phyloP scores from a whole-genome alignment of 2,329 filamentous ascomycete species.

The Xylaria sp. region DNA sequence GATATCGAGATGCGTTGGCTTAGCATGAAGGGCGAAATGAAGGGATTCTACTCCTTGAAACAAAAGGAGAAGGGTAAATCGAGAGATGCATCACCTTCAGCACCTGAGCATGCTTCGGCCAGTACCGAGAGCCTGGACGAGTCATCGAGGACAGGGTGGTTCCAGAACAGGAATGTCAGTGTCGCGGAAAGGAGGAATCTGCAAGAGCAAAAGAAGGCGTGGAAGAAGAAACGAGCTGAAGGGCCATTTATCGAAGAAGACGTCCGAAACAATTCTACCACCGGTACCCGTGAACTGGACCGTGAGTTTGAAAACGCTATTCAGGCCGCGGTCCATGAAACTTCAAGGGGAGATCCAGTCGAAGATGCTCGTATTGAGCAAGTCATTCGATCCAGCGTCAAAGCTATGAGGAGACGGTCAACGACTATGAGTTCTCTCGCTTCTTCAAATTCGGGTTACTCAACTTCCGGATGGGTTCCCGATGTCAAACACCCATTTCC shows the following conservation, averaged over 20 bases:
- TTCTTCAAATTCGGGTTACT: slow-evolving; percentile 35
- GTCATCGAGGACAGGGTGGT: slow-evolving; percentile 57
- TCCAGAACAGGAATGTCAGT: slow-evolving; percentile 59
- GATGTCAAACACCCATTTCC: slow-evolving; percentile 40
- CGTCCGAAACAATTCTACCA: slow-evolving; percentile 33
- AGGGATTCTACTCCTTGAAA: slow-evolving; percentile 66
- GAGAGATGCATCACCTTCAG: slow-evolving; percentile 45
- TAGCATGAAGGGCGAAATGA: slow-evolving; percentile 67
- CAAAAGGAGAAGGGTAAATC: slow-evolving; percentile 56
- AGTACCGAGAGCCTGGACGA: slow-evolving; percentile 29
- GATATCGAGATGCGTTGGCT: slow-evolving; percentile 75
- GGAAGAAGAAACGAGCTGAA: slow-evolving; percentile 52
- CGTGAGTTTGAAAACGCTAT: slow-evolving; percentile 79
- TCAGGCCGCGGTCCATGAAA: slow-evolving; percentile 72
- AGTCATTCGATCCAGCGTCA: slow-evolving; percentile 77
- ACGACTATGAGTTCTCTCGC: slow-evolving; percentile 39
- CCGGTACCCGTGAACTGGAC: slow-evolving; percentile 52
- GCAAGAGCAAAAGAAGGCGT: slow-evolving; percentile 58
- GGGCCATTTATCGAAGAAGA: slow-evolving; percentile 41
- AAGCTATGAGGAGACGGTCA: slow-evolving; percentile 57
- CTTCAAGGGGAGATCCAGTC: slow-evolving; percentile 72
- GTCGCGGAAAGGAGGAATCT: slow-evolving; percentile 63
- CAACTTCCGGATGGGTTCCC: slow-evolving; percentile 38
- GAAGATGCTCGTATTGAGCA: slow-evolving; percentile 78
- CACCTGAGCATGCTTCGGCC: slow-evolving; percentile 35